Conservation (phyloP, 2,329 filamentous ascomycete genomes). For the Microdochium paspali region DNA sequence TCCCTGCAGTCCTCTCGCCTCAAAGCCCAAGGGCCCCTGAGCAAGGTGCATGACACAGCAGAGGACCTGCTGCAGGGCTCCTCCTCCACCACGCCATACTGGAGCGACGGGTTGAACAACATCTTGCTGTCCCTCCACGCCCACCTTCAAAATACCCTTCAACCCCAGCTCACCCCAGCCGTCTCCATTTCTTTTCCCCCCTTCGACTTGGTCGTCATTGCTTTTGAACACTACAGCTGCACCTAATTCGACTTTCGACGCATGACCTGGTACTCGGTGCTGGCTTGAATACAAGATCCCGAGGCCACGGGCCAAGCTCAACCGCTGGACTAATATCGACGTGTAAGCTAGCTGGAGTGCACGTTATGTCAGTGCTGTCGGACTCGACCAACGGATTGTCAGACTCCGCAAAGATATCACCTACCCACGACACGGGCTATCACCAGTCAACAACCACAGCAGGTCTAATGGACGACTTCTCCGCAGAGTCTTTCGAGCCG, state of each 20-base stretch:
- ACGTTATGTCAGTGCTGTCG: not conserved
- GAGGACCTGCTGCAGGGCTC: not conserved
- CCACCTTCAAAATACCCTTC: not conserved
- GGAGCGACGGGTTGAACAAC: not conserved
- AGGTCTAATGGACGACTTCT: not conserved
- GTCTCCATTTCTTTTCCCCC: not conserved
- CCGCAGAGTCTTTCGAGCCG: constrained; percentile 41
- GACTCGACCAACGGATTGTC: not conserved
- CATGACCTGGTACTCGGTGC: not conserved
- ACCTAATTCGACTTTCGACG: not conserved
- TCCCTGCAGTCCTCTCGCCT: not conserved
- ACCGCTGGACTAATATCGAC: not conserved
- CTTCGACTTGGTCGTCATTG: not conserved
- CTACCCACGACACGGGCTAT: not conserved
- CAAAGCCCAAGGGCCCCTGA: not conserved
- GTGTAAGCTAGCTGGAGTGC: not conserved
- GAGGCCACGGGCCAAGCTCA: not conserved
- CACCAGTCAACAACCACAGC: not conserved
- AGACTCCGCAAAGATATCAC: not conserved
- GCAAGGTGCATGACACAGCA: not conserved
- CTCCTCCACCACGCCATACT: not conserved
- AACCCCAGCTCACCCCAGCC: not conserved
- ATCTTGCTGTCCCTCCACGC: not conserved
- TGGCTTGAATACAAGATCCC: not conserved
- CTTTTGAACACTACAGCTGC: not conserved